Conservation (phyloP, 257 asterid species). For the Datura wrightii region DNA sequence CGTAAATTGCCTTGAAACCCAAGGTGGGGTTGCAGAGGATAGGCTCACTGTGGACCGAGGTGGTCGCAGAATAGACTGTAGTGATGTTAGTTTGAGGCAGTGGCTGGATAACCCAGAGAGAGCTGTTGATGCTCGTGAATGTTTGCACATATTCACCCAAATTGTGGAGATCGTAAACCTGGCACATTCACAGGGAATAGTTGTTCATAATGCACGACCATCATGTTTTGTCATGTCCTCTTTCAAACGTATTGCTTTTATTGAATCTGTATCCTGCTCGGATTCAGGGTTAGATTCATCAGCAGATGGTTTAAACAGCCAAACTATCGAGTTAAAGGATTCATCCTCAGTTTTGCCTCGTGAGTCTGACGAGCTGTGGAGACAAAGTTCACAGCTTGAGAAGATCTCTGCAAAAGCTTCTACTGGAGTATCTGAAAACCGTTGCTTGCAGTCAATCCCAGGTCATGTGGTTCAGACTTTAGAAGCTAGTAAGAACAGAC, state of each 20-base stretch:
- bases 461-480: slow-evolving; percentile 43
- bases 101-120: slow-evolving; percentile 92
- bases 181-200: slow-evolving; percentile 87
- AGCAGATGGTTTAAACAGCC: slow-evolving; percentile 59
- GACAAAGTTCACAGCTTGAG: slow-evolving; percentile 38
- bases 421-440: slow-evolving; percentile 48
- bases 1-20: slow-evolving; percentile 38
- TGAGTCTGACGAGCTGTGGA: slow-evolving; percentile 31
- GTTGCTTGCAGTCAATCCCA: slow-evolving; percentile 52
- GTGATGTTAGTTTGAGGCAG: slow-evolving; percentile 80
- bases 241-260: slow-evolving; percentile 72
- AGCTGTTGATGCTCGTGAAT: slow-evolving; percentile 73
- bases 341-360: slow-evolving; percentile 42
- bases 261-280: slow-evolving; percentile 89
- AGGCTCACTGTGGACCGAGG: slow-evolving; percentile 37
- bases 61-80: slow-evolving; percentile 45
- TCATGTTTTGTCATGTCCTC: slow-evolving; percentile 94
- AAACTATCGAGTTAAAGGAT: slow-evolving; percentile 55
- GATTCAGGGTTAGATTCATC: slow-evolving; percentile 71
- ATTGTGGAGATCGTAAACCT: slow-evolving; percentile 78
- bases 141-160: slow-evolving; percentile 90
- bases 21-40: slow-evolving; percentile 42
- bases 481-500: slow-evolving; percentile 46
- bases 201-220: slow-evolving; percentile 82
- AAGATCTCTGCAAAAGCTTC: slow-evolving; percentile 41